Conservation (phyloP, 345 rosid species). For the Lumnitzera racemosa region DNA sequence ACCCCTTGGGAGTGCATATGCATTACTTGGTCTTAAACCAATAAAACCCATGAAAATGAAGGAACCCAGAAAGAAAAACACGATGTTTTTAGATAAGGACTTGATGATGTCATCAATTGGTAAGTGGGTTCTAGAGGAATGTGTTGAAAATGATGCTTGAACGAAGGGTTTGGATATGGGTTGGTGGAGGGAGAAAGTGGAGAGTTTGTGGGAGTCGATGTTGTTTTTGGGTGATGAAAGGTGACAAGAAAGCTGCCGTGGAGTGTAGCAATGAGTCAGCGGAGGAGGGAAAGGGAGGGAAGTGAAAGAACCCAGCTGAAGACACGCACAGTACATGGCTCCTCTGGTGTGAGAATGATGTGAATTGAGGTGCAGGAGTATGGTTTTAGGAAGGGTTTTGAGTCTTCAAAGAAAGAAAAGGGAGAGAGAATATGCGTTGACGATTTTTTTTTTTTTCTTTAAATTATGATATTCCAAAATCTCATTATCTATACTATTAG, state of each 20-base stretch:
- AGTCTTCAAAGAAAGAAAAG: not conserved
- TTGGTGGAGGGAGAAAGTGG: too few species aligned
- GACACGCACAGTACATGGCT: not conserved
- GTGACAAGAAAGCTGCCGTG: too few species aligned
- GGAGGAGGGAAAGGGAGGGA: too few species aligned
- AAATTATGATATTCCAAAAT: not conserved
- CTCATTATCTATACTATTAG: too few species aligned
- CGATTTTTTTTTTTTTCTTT: not conserved
- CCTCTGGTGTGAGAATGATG: constrained; percentile 7
- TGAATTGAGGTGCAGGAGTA: not conserved
- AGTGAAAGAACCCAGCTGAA: too few species aligned
- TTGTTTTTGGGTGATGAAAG: too few species aligned
- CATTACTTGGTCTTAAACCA: constrained; percentile 35
- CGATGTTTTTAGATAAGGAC: constrained; percentile 27
- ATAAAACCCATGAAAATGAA: constrained; percentile 43
- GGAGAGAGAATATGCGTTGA: constrained; percentile 1
- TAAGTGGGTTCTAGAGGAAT: constrained; percentile 9
- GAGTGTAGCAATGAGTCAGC: too few species aligned
- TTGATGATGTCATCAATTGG: constrained; percentile 12
- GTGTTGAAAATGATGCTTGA: constrained; percentile 14
- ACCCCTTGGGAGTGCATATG: constrained; percentile 25
- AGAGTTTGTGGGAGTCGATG: too few species aligned
- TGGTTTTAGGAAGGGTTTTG: not conserved
- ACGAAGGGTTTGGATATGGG: not conserved
- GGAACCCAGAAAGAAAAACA: constrained; percentile 50